These are phyloP conservation scores for Coemansia sp. DNA, from an alignment of 192 early-diverging fungal species.

Conservation along the genomic window DNA sequence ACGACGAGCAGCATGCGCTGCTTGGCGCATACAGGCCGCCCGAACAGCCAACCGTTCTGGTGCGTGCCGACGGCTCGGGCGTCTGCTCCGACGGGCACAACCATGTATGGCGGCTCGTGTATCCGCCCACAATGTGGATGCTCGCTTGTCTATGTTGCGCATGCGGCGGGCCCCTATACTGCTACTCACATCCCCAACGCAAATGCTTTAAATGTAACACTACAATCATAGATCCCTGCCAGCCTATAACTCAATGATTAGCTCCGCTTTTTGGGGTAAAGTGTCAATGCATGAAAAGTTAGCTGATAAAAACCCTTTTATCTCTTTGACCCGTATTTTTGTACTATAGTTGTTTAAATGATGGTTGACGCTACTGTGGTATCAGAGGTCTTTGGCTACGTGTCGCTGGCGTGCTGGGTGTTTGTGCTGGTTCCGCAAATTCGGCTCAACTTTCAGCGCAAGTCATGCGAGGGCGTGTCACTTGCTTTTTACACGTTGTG, in stretches of 20 bases:
- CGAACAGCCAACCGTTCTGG: slow-evolving; percentile 19
- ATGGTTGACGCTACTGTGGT: slow-evolving; percentile 12
- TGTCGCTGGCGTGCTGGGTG: slow-evolving; percentile 76
- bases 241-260: not conserved
- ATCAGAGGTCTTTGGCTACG: slow-evolving; percentile 55
- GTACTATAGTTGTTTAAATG: not conserved
- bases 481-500: slow-evolving; percentile 72
- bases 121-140: slow-evolving; percentile 18
- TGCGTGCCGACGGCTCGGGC: slow-evolving; percentile 39
- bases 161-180: slow-evolving; percentile 39
- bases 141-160: slow-evolving; percentile 20
- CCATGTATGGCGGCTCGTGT: slow-evolving; percentile 27
- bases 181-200: slow-evolving; percentile 22
- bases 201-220: slow-evolving; percentile 30
- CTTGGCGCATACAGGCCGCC: not conserved
- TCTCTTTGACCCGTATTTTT: not conserved
- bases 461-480: slow-evolving; percentile 74
- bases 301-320: not conserved
- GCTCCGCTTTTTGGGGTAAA: not conserved
- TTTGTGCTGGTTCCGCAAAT: slow-evolving; percentile 79
- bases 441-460: slow-evolving; percentile 69
- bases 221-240: slow-evolving; percentile 7
- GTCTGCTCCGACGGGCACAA: slow-evolving; percentile 20
- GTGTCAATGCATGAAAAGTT: not conserved
- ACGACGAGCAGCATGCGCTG: not conserved